Percentiles rank a stretch among this genome's conserved stretches.
phyloP scores from a whole-genome alignment of 306 rosid genomes.

The Inga leiocalycina region DNA sequence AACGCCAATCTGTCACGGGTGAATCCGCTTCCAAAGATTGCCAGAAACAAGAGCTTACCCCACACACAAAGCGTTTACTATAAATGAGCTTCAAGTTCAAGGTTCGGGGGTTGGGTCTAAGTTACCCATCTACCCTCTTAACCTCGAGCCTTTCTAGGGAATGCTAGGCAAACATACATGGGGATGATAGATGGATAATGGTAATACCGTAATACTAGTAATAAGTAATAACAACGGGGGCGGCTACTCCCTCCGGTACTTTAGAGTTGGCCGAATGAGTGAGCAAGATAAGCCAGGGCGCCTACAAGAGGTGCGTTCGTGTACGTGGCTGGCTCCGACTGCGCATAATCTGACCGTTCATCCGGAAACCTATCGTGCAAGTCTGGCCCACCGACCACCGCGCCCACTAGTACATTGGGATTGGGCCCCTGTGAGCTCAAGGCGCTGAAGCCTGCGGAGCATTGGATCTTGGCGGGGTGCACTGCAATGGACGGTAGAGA shows the following conservation, averaged over 20 bases:
- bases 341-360: constrained; percentile 79
- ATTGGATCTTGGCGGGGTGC: constrained; percentile 83
- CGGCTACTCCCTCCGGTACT: not conserved
- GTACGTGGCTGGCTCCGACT: constrained; percentile 89
- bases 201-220: not conserved
- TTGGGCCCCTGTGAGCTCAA: constrained; percentile 72
- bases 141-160: constrained; percentile 40
- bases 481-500: constrained; percentile 68
- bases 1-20: not conserved
- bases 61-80: not conserved
- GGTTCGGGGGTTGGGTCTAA: not conserved
- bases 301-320: constrained; percentile 90
- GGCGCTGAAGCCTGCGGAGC: constrained; percentile 72
- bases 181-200: not conserved
- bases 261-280: constrained; percentile 67
- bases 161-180: constrained; percentile 1
- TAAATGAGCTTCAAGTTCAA: not conserved
- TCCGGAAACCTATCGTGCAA: constrained; percentile 73
- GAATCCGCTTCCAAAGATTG: not conserved
- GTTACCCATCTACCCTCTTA: not conserved
- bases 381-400: constrained; percentile 89
- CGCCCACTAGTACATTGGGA: constrained; percentile 78
- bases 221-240: not conserved
- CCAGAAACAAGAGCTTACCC: not conserved
- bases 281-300: constrained; percentile 70